Evolutionary conservation across 345 rosid genomes (phyloP).

Genomic region (Eucalyptus tenuipes): DNA sequence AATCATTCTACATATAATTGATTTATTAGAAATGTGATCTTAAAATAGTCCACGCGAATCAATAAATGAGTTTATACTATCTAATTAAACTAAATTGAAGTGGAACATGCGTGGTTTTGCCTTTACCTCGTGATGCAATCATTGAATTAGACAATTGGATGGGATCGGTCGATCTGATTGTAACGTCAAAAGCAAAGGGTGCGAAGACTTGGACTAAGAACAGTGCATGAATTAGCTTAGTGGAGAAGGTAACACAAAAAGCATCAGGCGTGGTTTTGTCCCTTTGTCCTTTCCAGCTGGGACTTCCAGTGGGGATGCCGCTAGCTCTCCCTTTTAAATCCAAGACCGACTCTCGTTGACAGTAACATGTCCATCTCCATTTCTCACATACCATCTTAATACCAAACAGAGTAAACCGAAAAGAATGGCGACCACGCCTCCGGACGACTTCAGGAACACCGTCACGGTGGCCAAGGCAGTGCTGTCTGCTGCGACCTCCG

Average conservation of each 20-base stretch:
- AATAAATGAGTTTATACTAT: neutral
- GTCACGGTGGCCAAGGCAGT: constrained; percentile 21
- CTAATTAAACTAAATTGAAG: neutral
- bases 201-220: neutral
- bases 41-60: too few relatives aligned
- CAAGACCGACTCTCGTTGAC: neutral
- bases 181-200: neutral
- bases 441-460: neutral
- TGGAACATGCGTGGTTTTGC: neutral
- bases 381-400: neutral
- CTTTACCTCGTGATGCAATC: neutral
- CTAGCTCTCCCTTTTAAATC: neutral
- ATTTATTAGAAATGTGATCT: too few relatives aligned
- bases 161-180: neutral
- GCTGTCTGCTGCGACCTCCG: constrained; percentile 41
- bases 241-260: neutral
- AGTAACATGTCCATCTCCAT: neutral
- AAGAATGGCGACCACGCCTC: neutral
- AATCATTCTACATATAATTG: too few relatives aligned
- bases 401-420: too few relatives aligned
- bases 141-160: neutral
- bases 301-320: neutral
- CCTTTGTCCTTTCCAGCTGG: neutral
- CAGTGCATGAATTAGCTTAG: neutral
- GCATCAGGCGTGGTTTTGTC: neutral